phyloP scores from a whole-genome alignment of 1,284 basidiomycete species.

The Ustilago trichophora region DNA sequence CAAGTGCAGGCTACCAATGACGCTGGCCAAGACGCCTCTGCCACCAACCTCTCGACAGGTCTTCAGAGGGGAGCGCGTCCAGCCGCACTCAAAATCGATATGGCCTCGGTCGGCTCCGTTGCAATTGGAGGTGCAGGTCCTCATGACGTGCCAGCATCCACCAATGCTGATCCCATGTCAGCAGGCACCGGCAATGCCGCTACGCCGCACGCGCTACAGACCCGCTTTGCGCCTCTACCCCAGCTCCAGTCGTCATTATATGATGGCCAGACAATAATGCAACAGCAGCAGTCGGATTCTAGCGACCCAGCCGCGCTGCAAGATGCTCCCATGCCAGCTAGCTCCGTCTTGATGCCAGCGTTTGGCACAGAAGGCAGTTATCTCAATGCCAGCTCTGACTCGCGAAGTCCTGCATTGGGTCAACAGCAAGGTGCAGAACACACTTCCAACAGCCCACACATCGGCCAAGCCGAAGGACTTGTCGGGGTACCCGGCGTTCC shows the following conservation, averaged over 20 bases:
- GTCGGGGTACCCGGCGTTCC: slow-evolving; percentile 23
- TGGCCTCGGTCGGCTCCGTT: slow-evolving; percentile 15
- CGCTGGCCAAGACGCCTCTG: background rate
- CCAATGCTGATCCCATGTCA: slow-evolving; percentile 7
- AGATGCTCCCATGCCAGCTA: slow-evolving; percentile 12
- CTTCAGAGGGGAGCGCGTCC: slow-evolving; percentile 26
- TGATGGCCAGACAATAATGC: slow-evolving; percentile 13
- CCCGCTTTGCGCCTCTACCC: slow-evolving; percentile 35
- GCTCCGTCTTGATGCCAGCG: slow-evolving; percentile 32
- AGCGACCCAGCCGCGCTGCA: background rate
- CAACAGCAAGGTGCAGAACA: background rate
- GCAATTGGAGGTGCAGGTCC: background rate
- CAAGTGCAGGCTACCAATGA: background rate
- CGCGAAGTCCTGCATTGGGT: background rate
- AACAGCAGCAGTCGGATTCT: slow-evolving; percentile 11
- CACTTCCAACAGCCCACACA: slow-evolving; percentile 5
- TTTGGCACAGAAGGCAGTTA: slow-evolving; percentile 35
- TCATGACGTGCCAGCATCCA: background rate
- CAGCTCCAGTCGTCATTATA: slow-evolving; percentile 31
- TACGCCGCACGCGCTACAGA: slow-evolving; percentile 26
- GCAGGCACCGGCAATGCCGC: slow-evolving; percentile 9
- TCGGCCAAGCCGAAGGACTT: slow-evolving; percentile 8
- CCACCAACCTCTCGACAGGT: background rate
- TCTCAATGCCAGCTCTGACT: background rate
- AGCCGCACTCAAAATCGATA: slow-evolving; percentile 37